phyloP scores from a whole-genome alignment of 1,284 basidiomycete genomes.

The Crucibulum parvulum region DNA sequence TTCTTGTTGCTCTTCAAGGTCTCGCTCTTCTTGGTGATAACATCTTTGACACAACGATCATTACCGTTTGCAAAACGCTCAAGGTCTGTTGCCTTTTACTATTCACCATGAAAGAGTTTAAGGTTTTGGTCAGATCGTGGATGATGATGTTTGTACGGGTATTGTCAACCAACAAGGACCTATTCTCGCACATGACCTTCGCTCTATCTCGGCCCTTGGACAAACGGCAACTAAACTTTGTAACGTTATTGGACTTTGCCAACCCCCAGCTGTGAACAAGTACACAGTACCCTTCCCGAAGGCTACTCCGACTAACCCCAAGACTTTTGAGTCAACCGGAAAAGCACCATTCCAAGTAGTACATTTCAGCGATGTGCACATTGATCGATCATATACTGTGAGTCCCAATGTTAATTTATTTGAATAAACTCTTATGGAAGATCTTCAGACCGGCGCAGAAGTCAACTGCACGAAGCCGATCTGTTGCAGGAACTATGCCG shows the following conservation, averaged over 20 bases:
- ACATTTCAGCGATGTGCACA: conserved; percentile 62
- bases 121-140: conserved; percentile 30
- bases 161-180: conserved; percentile 56
- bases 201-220: conserved; percentile 51
- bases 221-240: conserved; percentile 63
- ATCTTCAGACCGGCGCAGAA: conserved; percentile 51
- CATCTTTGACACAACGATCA: conserved; percentile 45
- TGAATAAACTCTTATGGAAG: background rate
- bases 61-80: conserved; percentile 46
- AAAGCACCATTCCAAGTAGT: conserved; percentile 54
- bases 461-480: conserved; percentile 64
- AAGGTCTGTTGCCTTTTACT: conserved; percentile 29
- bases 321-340: conserved; percentile 41
- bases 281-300: conserved; percentile 54
- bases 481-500: conserved; percentile 60
- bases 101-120: background rate
- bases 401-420: conserved; percentile 9
- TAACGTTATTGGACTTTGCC: conserved; percentile 63
- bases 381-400: conserved; percentile 58
- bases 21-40: conserved; percentile 51
- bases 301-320: conserved; percentile 40
- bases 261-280: conserved; percentile 48
- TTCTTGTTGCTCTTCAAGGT: conserved; percentile 48
- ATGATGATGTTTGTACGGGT: conserved; percentile 62
- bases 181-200: conserved; percentile 62